phyloP scores from a whole-genome alignment of 768 basidiomycete species.

The Cytidiella melzeri region DNA sequence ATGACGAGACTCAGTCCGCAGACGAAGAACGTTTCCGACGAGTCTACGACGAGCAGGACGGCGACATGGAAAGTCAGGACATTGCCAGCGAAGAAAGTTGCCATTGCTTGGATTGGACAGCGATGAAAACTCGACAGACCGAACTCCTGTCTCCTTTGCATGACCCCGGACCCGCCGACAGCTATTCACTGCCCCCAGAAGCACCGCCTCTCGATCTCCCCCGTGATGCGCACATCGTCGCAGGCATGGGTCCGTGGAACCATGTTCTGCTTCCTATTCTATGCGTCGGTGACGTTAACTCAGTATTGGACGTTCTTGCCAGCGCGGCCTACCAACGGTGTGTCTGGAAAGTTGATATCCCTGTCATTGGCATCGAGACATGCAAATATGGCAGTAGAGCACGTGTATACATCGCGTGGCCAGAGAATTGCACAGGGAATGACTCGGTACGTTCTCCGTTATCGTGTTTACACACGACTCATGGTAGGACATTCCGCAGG shows the following conservation, averaged over 20 bases:
- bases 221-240: background rate
- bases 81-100: background rate
- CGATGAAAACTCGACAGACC: too few species aligned
- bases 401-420: background rate
- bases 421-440: background rate
- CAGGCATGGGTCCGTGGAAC: background rate
- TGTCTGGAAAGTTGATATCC: background rate
- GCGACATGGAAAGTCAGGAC: background rate
- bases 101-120: background rate
- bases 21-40: background rate
- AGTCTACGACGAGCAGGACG: background rate
- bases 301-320: background rate
- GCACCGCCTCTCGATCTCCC: background rate
- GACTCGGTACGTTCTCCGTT: background rate
- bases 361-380: background rate
- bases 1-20: background rate
- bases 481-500: background rate
- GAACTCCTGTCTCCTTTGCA: background rate
- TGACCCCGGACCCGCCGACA: background rate
- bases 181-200: background rate
- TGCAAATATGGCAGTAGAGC: background rate
- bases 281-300: background rate
- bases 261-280: background rate
- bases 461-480: background rate
- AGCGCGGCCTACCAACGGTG: background rate